Evolutionary conservation across 805 yeast species (phyloP).

Genomic region (Komagataella kurtzmanii): DNA sequence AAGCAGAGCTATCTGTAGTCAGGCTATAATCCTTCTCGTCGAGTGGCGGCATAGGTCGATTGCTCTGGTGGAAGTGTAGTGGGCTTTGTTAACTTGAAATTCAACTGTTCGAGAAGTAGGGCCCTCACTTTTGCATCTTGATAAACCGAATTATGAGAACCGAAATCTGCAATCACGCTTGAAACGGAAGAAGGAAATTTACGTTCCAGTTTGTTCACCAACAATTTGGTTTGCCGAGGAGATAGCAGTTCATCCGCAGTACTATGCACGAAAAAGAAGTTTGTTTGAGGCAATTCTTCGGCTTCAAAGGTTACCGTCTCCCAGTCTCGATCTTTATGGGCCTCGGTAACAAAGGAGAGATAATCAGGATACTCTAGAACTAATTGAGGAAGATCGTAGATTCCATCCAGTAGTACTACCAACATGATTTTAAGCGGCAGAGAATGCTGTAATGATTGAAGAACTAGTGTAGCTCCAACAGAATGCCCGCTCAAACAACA

Average conservation of each 20-base stretch:
- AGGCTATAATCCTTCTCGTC: neutral
- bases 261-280: slow-evolving; percentile 39
- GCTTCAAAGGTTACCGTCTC: neutral
- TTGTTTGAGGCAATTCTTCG: neutral
- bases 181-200: neutral
- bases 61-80: neutral
- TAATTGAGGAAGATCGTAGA: slow-evolving; percentile 39
- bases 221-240: slow-evolving; percentile 29
- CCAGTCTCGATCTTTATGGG: slow-evolving; percentile 23
- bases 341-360: slow-evolving; percentile 39
- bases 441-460: slow-evolving; percentile 22
- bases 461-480: slow-evolving; percentile 59
- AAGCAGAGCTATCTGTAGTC: neutral
- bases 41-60: neutral
- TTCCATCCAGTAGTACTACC: slow-evolving; percentile 50
- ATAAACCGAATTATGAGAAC: slow-evolving; percentile 58
- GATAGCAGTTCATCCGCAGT: slow-evolving; percentile 52
- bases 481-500: slow-evolving; percentile 55
- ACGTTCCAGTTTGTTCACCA: slow-evolving; percentile 20
- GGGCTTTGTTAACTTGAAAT: neutral
- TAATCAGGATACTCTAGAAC: slow-evolving; percentile 52
- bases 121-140: slow-evolving; percentile 22
- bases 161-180: slow-evolving; percentile 21
- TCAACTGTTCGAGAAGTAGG: neutral
- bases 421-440: slow-evolving; percentile 7